Conservation (phyloP, 192 early-diverging fungal genomes). For the Coemansia sp. region DNA sequence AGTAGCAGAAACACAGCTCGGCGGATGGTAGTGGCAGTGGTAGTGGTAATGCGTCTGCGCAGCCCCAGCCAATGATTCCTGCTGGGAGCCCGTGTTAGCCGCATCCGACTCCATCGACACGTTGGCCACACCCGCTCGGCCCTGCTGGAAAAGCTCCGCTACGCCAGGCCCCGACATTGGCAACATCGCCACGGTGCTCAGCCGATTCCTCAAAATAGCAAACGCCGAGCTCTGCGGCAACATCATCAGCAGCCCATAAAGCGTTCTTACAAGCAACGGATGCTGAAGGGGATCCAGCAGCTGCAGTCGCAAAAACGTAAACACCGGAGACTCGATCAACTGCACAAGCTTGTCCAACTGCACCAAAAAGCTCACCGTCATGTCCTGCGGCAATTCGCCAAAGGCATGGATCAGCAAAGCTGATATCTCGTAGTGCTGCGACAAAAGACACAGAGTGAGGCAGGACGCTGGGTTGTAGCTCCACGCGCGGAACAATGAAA, state of each 20-base stretch:
- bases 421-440: constrained; percentile 96
- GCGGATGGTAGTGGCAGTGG: constrained; percentile 25
- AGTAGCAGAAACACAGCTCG: background rate
- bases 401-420: constrained; percentile 78
- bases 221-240: constrained; percentile 96
- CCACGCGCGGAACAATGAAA: constrained; percentile 88
- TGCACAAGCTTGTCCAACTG: constrained; percentile 99
- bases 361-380: constrained; percentile 91
- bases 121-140: background rate
- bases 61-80: background rate
- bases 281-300: constrained; percentile 88
- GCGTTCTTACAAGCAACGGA: constrained; percentile 86
- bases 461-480: constrained; percentile 94
- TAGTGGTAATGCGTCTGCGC: constrained; percentile 29
- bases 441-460: constrained; percentile 89
- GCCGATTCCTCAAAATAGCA: constrained; percentile 89
- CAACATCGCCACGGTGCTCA: constrained; percentile 71
- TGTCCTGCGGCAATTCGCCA: constrained; percentile 78
- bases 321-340: constrained; percentile 95
- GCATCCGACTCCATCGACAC: constrained; percentile 10
- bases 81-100: background rate
- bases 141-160: constrained; percentile 12
- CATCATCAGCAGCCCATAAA: constrained; percentile 97
- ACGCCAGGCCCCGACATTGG: constrained; percentile 11
- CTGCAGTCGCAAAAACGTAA: constrained; percentile 92